Conservation (phyloP, 2,329 filamentous ascomycete species). For the Trichoderma atroviride region DNA sequence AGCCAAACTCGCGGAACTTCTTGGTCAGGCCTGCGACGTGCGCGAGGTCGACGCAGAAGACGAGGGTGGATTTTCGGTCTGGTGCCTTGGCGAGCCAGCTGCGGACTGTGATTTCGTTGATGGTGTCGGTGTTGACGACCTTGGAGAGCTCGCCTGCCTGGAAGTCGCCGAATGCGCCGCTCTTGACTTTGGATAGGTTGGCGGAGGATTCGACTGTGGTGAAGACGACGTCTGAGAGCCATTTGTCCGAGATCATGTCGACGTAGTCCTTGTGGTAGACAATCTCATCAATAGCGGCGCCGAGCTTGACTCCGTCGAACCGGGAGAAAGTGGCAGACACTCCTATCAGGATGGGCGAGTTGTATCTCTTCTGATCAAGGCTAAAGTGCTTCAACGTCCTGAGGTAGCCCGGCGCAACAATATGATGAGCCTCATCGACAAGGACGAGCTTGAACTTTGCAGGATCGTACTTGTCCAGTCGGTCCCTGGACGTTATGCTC, state of each 20-base stretch:
- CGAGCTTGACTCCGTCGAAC: constrained; percentile 81
- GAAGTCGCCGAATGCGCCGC: constrained; percentile 72
- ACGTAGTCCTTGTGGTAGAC: constrained; percentile 84
- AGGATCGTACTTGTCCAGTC: constrained; percentile 83
- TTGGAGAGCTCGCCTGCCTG: constrained; percentile 73
- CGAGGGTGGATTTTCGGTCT: constrained; percentile 79
- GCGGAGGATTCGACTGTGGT: constrained; percentile 86
- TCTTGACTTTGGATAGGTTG: constrained; percentile 72
- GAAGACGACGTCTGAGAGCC: constrained; percentile 90
- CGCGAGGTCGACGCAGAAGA: constrained; percentile 89
- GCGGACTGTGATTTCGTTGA: constrained; percentile 82
- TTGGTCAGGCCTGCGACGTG: constrained; percentile 77
- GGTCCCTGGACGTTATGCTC: constrained; percentile 75
- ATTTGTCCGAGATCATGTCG: constrained; percentile 79
- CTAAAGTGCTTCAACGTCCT: constrained; percentile 77
- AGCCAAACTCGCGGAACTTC: constrained; percentile 73
- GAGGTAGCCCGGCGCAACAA: constrained; percentile 82
- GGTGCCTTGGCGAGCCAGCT: constrained; percentile 80
- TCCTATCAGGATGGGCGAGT: constrained; percentile 72
- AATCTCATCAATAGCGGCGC: constrained; percentile 87
- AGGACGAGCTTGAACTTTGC: constrained; percentile 82
- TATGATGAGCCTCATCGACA: constrained; percentile 96
- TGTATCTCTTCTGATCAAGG: constrained; percentile 52
- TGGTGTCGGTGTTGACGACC: constrained; percentile 78
- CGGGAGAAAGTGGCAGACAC: constrained; percentile 82